Percentiles rank a stretch among this genome's conserved stretches.
These are phyloP conservation scores for Sporisorium scitamineum DNA, from an alignment of 1,284 basidiomycete genomes.

Conservation along the genomic window DNA sequence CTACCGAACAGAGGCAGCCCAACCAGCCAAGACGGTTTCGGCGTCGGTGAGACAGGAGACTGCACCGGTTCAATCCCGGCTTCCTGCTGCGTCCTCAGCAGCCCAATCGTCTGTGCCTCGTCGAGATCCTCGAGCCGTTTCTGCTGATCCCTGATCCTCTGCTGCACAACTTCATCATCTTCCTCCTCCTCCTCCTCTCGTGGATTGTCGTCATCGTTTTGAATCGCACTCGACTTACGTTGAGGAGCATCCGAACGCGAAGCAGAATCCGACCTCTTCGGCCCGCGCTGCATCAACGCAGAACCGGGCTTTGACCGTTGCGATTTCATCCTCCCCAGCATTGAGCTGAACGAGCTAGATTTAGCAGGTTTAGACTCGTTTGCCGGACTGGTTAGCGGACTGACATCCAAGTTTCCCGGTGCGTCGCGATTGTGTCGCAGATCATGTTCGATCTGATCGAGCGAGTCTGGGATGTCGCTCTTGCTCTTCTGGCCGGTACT, in stretches of 20 bases:
- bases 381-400: background rate
- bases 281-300: conserved; percentile 17
- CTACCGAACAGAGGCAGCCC: conserved; percentile 36
- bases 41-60: background rate
- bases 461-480: conserved; percentile 28
- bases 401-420: conserved; percentile 15
- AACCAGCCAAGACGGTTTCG: conserved; percentile 22
- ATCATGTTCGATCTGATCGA: conserved; percentile 24
- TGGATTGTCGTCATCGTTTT: background rate
- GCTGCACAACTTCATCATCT: conserved; percentile 26
- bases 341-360: conserved; percentile 18
- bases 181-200: conserved; percentile 26
- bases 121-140: conserved; percentile 43
- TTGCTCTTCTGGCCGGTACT: conserved; percentile 41
- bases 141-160: conserved; percentile 36
- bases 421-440: conserved; percentile 25
- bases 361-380: background rate
- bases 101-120: conserved; percentile 36
- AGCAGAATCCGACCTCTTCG: conserved; percentile 1
- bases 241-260: background rate
- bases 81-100: conserved; percentile 42
- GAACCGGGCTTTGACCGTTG: background rate
- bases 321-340: conserved; percentile 6
- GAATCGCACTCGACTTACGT: background rate
- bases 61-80: conserved; percentile 33